Conservation (phyloP, 2,329 filamentous ascomycete species). For the Mariannaea elegans region DNA sequence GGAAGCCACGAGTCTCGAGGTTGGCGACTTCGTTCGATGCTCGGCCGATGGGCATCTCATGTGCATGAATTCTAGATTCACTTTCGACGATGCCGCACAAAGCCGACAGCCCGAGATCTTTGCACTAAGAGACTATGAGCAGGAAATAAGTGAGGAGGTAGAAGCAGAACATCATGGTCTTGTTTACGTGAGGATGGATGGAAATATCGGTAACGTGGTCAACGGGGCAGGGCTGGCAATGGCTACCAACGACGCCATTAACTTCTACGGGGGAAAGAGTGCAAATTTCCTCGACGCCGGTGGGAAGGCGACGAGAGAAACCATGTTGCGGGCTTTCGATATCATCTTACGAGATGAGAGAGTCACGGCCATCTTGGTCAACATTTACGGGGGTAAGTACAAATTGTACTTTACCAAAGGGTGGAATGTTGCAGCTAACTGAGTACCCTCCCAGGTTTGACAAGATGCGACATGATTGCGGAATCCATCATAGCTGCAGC, state of each 20-base stretch:
- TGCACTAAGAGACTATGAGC: constrained; percentile 43
- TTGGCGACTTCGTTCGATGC: constrained; percentile 47
- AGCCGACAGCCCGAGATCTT: constrained; percentile 54
- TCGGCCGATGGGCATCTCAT: constrained; percentile 41
- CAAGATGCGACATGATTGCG: constrained; percentile 61
- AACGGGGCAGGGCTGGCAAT: constrained; percentile 92
- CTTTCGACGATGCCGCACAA: constrained; percentile 58
- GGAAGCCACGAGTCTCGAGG: constrained; percentile 57
- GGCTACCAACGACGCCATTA: constrained; percentile 87
- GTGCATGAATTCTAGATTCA: constrained; percentile 51
- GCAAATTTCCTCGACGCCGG: constrained; percentile 92
- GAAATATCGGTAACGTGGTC: constrained; percentile 81
- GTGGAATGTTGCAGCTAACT: not conserved
- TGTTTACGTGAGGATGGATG: constrained; percentile 74
- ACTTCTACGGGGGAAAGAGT: constrained; percentile 70
- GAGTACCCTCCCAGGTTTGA: constrained; percentile 49
- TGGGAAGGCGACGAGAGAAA: constrained; percentile 85
- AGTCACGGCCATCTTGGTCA: constrained; percentile 73
- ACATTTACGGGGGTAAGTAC: constrained; percentile 58
- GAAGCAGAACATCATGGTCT: constrained; percentile 70
- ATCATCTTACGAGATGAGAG: constrained; percentile 76
- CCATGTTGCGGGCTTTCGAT: constrained; percentile 79
- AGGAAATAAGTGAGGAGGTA: constrained; percentile 47
- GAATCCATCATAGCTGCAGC: constrained; percentile 57
- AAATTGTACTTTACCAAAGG: fast-evolving